A percentile compares a stretch with the other conserved stretches of the same genome.
These are phyloP conservation scores for Eudorina sp. DNA, from an alignment of 139 green algal genomes.

Conservation along the genomic window DNA sequence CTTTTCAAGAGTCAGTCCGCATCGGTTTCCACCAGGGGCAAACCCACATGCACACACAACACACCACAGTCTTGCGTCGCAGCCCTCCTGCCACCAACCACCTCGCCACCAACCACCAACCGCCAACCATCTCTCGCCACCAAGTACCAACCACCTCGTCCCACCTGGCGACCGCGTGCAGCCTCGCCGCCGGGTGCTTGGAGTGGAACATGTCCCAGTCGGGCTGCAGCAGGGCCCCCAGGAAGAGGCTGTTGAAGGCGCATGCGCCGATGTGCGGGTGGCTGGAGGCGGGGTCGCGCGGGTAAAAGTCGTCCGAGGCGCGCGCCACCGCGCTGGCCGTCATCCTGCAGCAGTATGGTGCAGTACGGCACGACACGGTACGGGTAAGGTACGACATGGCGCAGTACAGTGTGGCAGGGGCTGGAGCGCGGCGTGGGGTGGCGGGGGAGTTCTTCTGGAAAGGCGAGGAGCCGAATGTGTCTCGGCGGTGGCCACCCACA, in stretches of 20 bases:
- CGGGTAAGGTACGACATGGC: too few relatives aligned
- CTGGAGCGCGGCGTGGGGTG: background rate
- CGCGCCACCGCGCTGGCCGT: conserved; percentile 91
- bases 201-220: conserved; percentile 90
- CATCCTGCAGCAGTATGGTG: conserved; percentile 75
- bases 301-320: conserved; percentile 90
- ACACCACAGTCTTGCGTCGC: too few relatives aligned
- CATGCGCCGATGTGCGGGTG: conserved; percentile 93
- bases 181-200: conserved; percentile 61
- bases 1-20: too few relatives aligned
- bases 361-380: too few relatives aligned
- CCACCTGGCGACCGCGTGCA: conserved; percentile 69
- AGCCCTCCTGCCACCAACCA: background rate
- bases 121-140: background rate
- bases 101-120: conserved; percentile 51
- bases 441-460: too few relatives aligned
- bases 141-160: conserved; percentile 56
- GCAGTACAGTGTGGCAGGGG: too few relatives aligned
- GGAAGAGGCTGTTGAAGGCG: conserved; percentile 87
- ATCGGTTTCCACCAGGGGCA: too few relatives aligned
- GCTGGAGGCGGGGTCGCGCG: conserved; percentile 81
- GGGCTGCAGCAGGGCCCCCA: conserved; percentile 80
- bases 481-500: background rate
- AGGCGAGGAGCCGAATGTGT: background rate
- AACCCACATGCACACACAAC: background rate